Conservation (phyloP, 495 filamentous ascomycete species). For the Aspergillus haitiensis region DNA sequence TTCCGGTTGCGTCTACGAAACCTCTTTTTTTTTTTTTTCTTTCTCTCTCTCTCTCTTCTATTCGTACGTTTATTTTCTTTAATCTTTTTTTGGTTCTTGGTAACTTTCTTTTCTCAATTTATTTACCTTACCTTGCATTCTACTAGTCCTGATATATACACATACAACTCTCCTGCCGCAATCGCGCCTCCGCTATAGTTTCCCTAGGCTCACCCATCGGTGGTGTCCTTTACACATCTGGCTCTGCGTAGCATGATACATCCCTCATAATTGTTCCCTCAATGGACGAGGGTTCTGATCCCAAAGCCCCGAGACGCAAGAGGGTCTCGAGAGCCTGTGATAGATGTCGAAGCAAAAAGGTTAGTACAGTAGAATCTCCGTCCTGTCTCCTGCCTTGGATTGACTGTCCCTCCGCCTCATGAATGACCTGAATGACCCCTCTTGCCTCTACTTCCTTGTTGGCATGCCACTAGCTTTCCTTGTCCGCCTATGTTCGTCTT, state of each 20-base stretch:
- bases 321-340: constrained; percentile 72
- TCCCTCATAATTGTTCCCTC: constrained; percentile 29
- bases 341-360: constrained; percentile 64
- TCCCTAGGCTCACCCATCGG: no score
- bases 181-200: no score
- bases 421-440: no score
- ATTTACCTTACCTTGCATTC: no score
- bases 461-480: no score
- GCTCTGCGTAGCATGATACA: constrained; percentile 31
- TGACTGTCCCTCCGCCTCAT: no score
- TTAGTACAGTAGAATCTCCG: constrained; percentile 15
- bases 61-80: background rate
- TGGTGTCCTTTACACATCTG: background rate
- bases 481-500: background rate
- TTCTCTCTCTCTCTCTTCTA: background rate
- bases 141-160: no score
- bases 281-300: constrained; percentile 49
- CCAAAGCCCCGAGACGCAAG: constrained; percentile 52
- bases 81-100: background rate
- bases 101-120: no score
- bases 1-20: constrained; percentile 15
- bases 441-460: background rate
- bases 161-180: no score
- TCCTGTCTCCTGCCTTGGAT: background rate
- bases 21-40: background rate